phyloP scores from a whole-genome alignment of 495 filamentous ascomycete species.

The Penicillium coffeae region DNA sequence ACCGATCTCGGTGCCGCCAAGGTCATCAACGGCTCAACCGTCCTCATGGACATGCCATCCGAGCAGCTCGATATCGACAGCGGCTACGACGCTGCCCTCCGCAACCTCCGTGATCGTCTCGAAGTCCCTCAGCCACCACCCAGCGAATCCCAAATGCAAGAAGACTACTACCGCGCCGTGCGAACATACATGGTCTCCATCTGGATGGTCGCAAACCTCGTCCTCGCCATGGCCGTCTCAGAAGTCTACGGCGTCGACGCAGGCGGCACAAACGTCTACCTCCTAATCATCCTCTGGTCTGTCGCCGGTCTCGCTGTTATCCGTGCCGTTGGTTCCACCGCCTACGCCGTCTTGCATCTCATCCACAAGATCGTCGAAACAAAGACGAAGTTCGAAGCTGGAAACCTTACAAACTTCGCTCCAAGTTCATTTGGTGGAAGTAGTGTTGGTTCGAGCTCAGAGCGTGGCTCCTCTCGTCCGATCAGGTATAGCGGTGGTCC shows the following conservation, averaged over 20 bases:
- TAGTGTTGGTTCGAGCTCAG: constrained; percentile 23
- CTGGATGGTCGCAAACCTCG: constrained; percentile 90
- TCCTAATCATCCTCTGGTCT: constrained; percentile 88
- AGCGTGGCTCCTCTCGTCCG: constrained; percentile 18
- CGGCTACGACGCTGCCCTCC: constrained; percentile 94
- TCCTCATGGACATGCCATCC: constrained; percentile 86
- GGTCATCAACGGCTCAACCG: constrained; percentile 62
- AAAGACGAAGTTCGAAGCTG: constrained; percentile 59
- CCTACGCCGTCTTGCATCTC: constrained; percentile 77
- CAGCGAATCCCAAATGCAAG: constrained; percentile 80
- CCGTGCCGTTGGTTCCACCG: constrained; percentile 72
- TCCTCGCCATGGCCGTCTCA: constrained; percentile 89
- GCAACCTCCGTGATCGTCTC: constrained; percentile 90
- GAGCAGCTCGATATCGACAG: constrained; percentile 98
- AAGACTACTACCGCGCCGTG: constrained; percentile 98
- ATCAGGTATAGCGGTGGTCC: constrained; percentile 33
- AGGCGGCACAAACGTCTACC: constrained; percentile 81
- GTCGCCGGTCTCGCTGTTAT: constrained; percentile 85
- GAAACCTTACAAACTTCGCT: constrained; percentile 34
- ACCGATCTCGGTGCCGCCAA: constrained; percentile 86
- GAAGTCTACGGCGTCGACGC: constrained; percentile 70
- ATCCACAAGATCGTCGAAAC: constrained; percentile 85
- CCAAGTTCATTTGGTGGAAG: constrained; percentile 23
- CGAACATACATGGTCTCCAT: constrained; percentile 97
- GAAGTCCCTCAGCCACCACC: constrained; percentile 62